Evolutionary conservation across 1,139 yeast genomes (phyloP), one percentile per base, ranked within the genome.

Genomic region (Protomyces pachydermus): DNA sequence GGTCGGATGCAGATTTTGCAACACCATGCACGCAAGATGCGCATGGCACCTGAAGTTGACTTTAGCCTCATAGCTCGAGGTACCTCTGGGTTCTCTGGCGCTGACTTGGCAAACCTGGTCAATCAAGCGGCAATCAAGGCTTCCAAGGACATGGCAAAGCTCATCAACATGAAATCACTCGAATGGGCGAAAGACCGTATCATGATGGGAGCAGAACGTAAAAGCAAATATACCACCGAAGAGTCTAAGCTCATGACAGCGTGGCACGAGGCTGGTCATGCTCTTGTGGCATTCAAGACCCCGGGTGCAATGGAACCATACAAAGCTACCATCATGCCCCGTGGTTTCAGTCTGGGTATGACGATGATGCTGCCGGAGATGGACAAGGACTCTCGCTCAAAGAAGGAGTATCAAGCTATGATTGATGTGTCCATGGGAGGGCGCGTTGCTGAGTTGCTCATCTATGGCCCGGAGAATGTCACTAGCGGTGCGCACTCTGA

Each of bases 181-280:
- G 99, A 93, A 76, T 95, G 98, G 98, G 98, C 99, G 56, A 95
- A 95, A 76, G 99, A 93, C 75, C 93, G 93, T 78, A 93, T 95
- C 66, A 79, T 95, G 72, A 85, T 95, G 88, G 99, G 99, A 62
- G 98, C 98, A 42, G 99, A 96, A 69, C 87, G 95, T 75, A 89
- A 89, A 77, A 89, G 96, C 60, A 91, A 91, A 98, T 97, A 93
- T 60, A 83, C 93, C 77, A 91, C 98, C 32, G 97, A 93, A 75
- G 97, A 93, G 70, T 84, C 96, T 0, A 84, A 98, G 75, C 84
- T 83, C 70, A 91, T 93, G 70, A 95, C 98, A 20, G 98, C 98
- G 1, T 95, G 86, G 75, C 99, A 93, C 77, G 99, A 93, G 78
- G 99, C 98, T 9, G 99, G 99, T 2, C 99, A 93, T 77, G 98